phyloP scores from a whole-genome alignment of 495 filamentous ascomycete genomes.

The Tuber indicum region DNA sequence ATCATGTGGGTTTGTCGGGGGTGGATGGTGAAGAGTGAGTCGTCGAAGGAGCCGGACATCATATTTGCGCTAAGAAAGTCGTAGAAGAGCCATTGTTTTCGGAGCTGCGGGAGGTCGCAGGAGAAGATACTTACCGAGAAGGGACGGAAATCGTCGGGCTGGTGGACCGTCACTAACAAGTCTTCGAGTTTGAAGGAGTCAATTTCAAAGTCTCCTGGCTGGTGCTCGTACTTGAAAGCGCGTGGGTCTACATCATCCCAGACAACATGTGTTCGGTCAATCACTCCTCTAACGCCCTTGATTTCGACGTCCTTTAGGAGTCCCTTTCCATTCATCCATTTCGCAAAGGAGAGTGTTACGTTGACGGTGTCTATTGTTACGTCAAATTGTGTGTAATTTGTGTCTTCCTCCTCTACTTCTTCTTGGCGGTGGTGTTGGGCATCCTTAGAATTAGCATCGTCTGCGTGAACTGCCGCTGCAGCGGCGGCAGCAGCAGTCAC shows the following conservation, averaged over 20 bases:
- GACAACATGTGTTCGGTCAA: slow-evolving; percentile 75
- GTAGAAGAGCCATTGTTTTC: slow-evolving; percentile 96
- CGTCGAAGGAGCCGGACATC: slow-evolving; percentile 92
- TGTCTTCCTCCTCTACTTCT: slow-evolving; percentile 64
- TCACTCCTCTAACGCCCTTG: slow-evolving; percentile 89
- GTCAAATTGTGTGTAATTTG: slow-evolving; percentile 96
- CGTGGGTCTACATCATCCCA: slow-evolving; percentile 75
- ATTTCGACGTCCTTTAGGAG: slow-evolving; percentile 87
- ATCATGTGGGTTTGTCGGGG: slow-evolving; percentile 78
- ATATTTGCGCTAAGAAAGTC: slow-evolving; percentile 92
- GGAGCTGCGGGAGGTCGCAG: slow-evolving; percentile 83
- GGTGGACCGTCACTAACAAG: slow-evolving; percentile 82
- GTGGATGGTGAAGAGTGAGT: slow-evolving; percentile 94
- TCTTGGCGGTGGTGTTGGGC: slow-evolving; percentile 33
- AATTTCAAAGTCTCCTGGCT: slow-evolving; percentile 91
- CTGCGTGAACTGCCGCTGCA: slow-evolving; percentile 59
- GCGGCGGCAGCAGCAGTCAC: slow-evolving; percentile 79
- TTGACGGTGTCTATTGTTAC: slow-evolving; percentile 91
- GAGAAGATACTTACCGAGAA: slow-evolving; percentile 93
- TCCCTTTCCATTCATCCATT: slow-evolving; percentile 97
- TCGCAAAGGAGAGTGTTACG: slow-evolving; percentile 91
- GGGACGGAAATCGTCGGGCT: slow-evolving; percentile 81
- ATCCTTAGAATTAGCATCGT: slow-evolving; percentile 43
- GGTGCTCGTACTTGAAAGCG: slow-evolving; percentile 76
- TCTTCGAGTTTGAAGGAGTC: slow-evolving; percentile 95